Conservation (phyloP, 139 green algal genomes). For the Edaphochlamys debaryana region DNA sequence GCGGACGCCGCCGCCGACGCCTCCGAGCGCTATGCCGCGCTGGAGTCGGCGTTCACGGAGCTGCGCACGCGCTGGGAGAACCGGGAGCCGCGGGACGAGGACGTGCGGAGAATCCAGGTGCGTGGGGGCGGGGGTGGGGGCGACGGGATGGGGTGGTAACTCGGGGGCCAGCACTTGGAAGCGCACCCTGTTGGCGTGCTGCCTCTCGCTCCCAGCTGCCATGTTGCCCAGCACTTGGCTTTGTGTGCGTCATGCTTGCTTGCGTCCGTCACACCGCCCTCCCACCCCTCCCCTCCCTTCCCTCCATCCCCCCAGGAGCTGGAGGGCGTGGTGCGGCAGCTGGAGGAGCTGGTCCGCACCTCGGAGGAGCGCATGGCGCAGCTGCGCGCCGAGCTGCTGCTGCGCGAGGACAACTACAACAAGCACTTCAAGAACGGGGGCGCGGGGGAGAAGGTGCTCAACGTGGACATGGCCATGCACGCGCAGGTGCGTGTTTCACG, state of each 20-base stretch:
- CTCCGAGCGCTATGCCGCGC: constrained; percentile 29
- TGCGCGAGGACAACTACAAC: constrained; percentile 84
- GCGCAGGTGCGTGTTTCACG: too few relatives aligned
- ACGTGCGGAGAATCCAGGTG: constrained; percentile 53
- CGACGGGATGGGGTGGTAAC: too few relatives aligned
- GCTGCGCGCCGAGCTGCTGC: constrained; percentile 71
- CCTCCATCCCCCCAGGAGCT: not conserved
- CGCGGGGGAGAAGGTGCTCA: constrained; percentile 49
- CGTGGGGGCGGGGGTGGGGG: not conserved
- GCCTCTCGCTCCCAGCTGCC: too few relatives aligned
- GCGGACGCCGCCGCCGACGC: constrained; percentile 26
- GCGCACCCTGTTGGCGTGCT: too few relatives aligned
- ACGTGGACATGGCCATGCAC: constrained; percentile 62
- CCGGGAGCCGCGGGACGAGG: constrained; percentile 63
- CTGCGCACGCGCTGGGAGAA: constrained; percentile 48
- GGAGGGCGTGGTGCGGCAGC: constrained; percentile 23
- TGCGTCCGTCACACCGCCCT: too few relatives aligned
- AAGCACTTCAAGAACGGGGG: constrained; percentile 80
- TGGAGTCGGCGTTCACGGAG: constrained; percentile 36
- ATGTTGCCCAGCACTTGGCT: too few relatives aligned
- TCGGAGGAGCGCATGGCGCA: constrained; percentile 65
- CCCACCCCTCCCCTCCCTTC: not conserved
- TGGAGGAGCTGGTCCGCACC: constrained; percentile 58
- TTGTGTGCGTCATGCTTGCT: too few relatives aligned
- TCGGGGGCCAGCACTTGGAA: too few relatives aligned